phyloP scores from a whole-genome alignment of 2,329 filamentous ascomycete genomes.

The Clonostachys sp. region DNA sequence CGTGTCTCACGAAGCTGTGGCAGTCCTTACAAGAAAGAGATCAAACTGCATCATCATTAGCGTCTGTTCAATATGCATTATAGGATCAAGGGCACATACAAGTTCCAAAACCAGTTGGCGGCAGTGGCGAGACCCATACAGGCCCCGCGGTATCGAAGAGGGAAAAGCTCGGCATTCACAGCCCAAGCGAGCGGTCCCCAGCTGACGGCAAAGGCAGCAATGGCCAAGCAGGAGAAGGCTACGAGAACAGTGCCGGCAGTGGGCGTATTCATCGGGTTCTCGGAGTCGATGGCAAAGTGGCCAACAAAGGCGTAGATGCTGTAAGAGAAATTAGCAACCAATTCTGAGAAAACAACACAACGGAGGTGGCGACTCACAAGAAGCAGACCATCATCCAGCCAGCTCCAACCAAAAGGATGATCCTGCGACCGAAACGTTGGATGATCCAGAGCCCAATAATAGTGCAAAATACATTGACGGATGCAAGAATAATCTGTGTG shows the following conservation, averaged over 20 bases:
- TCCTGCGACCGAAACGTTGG: constrained; percentile 60
- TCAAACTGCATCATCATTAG: constrained; percentile 19
- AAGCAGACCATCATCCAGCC: constrained; percentile 55
- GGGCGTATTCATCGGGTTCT: constrained; percentile 36
- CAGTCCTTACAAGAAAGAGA: constrained; percentile 30
- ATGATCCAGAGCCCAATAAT: constrained; percentile 62
- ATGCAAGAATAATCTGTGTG: constrained; percentile 63
- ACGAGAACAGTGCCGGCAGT: constrained; percentile 56
- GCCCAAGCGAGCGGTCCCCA: constrained; percentile 70
- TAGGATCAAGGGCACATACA: constrained; percentile 33
- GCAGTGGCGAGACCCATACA: constrained; percentile 54
- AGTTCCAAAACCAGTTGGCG: constrained; percentile 64
- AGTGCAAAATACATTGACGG: constrained; percentile 64
- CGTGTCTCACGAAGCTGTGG: too few relatives aligned
- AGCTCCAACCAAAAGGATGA: constrained; percentile 58
- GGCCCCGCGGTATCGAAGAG: constrained; percentile 46
- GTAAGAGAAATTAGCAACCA: not conserved
- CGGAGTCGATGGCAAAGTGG: constrained; percentile 34
- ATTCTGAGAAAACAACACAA: not conserved
- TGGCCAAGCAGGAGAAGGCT: constrained; percentile 65
- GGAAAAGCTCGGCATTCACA: constrained; percentile 61
- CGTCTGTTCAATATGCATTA: not conserved
- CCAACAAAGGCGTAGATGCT: constrained; percentile 44
- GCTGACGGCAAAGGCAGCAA: constrained; percentile 61
- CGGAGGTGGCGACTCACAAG: constrained; percentile 21